phyloP scores from a whole-genome alignment of 371 early-diverging fungal species.

The Syncephalastrum monosporum region DNA sequence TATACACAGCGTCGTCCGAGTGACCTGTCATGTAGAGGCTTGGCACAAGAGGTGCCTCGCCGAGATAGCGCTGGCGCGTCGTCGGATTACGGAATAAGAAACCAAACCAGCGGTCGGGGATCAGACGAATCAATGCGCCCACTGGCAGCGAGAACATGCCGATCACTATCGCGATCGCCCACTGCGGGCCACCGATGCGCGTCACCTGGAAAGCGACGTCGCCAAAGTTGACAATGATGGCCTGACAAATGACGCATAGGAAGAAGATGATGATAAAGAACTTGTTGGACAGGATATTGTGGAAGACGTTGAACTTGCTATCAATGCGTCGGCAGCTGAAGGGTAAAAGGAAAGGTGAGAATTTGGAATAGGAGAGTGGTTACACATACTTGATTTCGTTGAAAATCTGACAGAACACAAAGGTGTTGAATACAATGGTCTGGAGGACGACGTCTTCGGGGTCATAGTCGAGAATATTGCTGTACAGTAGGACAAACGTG shows the following conservation, averaged over 20 bases:
- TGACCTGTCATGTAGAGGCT: constrained; percentile 27
- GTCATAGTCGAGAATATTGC: constrained; percentile 22
- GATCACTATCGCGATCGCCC: constrained; percentile 64
- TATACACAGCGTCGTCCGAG: neutral
- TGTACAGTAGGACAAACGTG: constrained; percentile 55
- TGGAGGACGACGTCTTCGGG: constrained; percentile 38
- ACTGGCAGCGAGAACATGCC: constrained; percentile 65
- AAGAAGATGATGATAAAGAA: constrained; percentile 57
- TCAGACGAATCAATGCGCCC: constrained; percentile 65
- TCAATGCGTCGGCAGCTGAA: constrained; percentile 65
- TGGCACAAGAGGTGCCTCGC: constrained; percentile 9
- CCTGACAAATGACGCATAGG: constrained; percentile 48
- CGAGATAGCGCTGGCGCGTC: constrained; percentile 25
- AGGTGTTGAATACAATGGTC: constrained; percentile 75
- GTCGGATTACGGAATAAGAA: constrained; percentile 22
- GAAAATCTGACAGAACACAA: constrained; percentile 79
- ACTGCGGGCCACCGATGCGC: constrained; percentile 50
- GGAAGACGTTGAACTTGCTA: constrained; percentile 57
- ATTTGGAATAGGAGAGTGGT: neutral
- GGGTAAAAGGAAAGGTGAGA: constrained; percentile 7
- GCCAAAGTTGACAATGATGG: constrained; percentile 58
- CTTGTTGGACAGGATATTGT: constrained; percentile 44
- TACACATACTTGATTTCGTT: constrained; percentile 64
- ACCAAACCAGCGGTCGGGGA: constrained; percentile 45
- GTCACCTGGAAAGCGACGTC: constrained; percentile 53